Percentiles rank a stretch among this genome's conserved stretches.
Conservation (phyloP, 352 stramenopile species). For the Globisporangium abappressorium region DNA sequence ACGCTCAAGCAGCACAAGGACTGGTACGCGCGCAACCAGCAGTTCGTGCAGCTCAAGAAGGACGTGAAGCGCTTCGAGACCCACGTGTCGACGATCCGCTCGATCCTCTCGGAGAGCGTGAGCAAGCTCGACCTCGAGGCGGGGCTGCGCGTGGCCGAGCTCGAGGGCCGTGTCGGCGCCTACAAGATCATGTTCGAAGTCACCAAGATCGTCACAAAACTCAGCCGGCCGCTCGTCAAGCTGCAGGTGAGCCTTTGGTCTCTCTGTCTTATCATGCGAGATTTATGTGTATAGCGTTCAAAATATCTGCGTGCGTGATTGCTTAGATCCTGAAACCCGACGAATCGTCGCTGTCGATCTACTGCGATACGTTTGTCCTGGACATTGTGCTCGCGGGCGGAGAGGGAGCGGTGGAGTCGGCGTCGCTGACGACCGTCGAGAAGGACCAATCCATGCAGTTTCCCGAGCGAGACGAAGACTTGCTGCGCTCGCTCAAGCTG, state of each 20-base stretch:
- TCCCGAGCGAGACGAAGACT: constrained; percentile 76
- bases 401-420: constrained; percentile 70
- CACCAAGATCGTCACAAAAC: constrained; percentile 82
- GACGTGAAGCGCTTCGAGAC: constrained; percentile 77
- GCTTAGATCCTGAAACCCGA: constrained; percentile 80
- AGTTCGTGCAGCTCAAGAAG: constrained; percentile 85
- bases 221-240: constrained; percentile 84
- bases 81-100: constrained; percentile 68
- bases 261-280: background rate
- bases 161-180: constrained; percentile 78
- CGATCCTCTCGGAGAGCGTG: constrained; percentile 74
- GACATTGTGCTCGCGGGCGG: constrained; percentile 77
- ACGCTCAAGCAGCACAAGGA: constrained; percentile 88
- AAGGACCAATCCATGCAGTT: constrained; percentile 87
- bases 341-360: constrained; percentile 81
- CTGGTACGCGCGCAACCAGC: constrained; percentile 86
- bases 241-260: constrained; percentile 29
- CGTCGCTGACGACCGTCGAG: constrained; percentile 79
- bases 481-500: constrained; percentile 63
- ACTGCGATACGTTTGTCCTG: constrained; percentile 88
- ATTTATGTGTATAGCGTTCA: constrained; percentile 1
- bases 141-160: constrained; percentile 75
- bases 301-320: background rate
- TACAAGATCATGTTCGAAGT: constrained; percentile 91
- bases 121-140: constrained; percentile 84